Conservation (phyloP, 2,329 filamentous ascomycete species). For the Achaetomium macrosporum region DNA sequence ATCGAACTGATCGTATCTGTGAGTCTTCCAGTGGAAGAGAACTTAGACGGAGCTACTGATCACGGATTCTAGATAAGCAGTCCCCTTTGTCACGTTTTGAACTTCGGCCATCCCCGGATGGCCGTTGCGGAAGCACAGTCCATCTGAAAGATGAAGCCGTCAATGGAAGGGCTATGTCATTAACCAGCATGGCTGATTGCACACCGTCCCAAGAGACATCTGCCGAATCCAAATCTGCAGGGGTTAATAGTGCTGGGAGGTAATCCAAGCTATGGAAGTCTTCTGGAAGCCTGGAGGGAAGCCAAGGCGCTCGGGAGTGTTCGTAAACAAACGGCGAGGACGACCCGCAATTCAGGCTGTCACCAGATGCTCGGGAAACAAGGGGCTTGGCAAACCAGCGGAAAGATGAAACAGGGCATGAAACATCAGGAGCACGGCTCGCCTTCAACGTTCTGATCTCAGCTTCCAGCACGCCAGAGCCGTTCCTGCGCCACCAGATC, state of each 20-base stretch:
- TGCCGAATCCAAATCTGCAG: not conserved
- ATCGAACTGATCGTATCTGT: too few relatives aligned
- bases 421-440: not conserved
- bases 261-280: slow-evolving; percentile 4
- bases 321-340: not conserved
- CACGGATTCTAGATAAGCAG: too few relatives aligned
- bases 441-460: not conserved
- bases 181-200: too few relatives aligned
- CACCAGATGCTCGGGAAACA: not conserved
- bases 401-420: slow-evolving; percentile 3
- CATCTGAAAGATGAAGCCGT: too few relatives aligned
- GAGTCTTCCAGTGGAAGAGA: too few relatives aligned
- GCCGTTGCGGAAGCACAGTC: too few relatives aligned
- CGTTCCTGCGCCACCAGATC: not conserved
- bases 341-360: not conserved
- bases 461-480: not conserved
- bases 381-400: not conserved
- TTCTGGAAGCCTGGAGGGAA: slow-evolving; percentile 11
- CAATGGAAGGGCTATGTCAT: too few relatives aligned
- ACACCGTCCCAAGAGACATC: too few relatives aligned
- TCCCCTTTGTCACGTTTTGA: too few relatives aligned
- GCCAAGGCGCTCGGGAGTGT: not conserved
- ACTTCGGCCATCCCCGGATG: too few relatives aligned
- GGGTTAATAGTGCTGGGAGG: not conserved
- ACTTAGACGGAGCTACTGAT: too few relatives aligned